Conservation (phyloP, 1,284 basidiomycete genomes). For the Cutaneotrichosporon daszewskae region DNA sequence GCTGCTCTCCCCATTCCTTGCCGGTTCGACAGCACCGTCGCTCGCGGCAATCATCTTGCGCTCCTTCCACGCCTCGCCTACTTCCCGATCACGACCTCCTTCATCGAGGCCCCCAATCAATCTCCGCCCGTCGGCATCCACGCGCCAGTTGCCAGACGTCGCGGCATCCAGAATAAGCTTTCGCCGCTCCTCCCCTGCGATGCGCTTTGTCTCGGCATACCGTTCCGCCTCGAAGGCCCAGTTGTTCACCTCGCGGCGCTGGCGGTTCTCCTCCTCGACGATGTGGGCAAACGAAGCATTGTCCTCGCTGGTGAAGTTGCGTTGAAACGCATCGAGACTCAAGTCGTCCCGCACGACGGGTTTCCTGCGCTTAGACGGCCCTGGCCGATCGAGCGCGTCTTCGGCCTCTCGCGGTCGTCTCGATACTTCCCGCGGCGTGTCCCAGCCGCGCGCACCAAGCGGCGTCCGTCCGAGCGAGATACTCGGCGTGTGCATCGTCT, state of each 20-base stretch:
- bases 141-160: constrained; percentile 31
- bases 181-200: constrained; percentile 46
- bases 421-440: constrained; percentile 28
- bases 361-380: constrained; percentile 3
- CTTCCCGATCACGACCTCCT: constrained; percentile 24
- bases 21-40: background rate
- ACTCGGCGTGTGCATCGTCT: constrained; percentile 35
- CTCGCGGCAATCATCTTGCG: constrained; percentile 10
- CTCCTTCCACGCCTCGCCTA: constrained; percentile 38
- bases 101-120: constrained; percentile 36
- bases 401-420: constrained; percentile 7
- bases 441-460: constrained; percentile 40
- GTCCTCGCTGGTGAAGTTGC: constrained; percentile 87
- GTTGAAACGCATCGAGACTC: constrained; percentile 77
- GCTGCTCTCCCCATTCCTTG: background rate
- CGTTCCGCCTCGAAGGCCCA: constrained; percentile 91
- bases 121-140: constrained; percentile 34
- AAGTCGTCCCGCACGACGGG: constrained; percentile 47
- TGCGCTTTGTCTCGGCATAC: constrained; percentile 56
- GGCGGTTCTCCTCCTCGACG: constrained; percentile 75
- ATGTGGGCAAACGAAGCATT: constrained; percentile 90
- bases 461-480: constrained; percentile 32
- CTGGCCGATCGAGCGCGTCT: constrained; percentile 1
- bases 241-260: constrained; percentile 60
- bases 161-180: constrained; percentile 44